Evolutionary conservation across 2,329 filamentous ascomycete species (phyloP).

Genomic region (Alternaria metachromatica): DNA sequence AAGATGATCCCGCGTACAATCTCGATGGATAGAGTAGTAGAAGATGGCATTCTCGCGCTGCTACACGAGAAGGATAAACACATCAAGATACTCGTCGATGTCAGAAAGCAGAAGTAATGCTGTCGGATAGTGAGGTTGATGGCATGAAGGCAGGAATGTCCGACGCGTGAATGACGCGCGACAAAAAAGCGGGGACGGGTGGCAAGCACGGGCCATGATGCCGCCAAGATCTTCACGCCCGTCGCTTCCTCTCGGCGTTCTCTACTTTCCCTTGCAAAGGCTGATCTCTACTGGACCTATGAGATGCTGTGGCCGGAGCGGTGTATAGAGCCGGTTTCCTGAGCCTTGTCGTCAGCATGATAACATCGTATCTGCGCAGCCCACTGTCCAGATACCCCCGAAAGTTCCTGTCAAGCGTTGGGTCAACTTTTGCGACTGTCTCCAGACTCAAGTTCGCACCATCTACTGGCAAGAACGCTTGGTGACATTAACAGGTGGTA

Average conservation of each 20-base stretch:
- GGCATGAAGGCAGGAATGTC: background rate
- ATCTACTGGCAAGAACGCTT: background rate
- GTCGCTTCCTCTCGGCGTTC: background rate
- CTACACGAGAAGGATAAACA: background rate
- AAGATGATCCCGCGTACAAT: background rate
- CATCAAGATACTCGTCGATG: background rate
- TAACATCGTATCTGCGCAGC: background rate
- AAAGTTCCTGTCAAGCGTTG: background rate
- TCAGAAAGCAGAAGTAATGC: background rate
- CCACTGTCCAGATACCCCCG: background rate
- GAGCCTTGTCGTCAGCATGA: background rate
- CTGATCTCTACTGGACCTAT: background rate
- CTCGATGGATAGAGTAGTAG: background rate
- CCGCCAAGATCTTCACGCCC: background rate
- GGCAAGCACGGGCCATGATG: background rate
- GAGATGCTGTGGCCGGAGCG: background rate
- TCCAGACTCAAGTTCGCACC: background rate
- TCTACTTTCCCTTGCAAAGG: background rate
- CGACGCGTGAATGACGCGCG: background rate
- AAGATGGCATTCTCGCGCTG: background rate
- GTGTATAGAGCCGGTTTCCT: background rate
- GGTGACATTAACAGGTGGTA: accelerated
- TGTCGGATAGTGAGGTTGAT: background rate
- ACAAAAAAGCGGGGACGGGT: background rate
- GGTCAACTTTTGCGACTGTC: background rate